Conservation (phyloP, 2,329 filamentous ascomycete genomes). For the Fusarium graminum region DNA sequence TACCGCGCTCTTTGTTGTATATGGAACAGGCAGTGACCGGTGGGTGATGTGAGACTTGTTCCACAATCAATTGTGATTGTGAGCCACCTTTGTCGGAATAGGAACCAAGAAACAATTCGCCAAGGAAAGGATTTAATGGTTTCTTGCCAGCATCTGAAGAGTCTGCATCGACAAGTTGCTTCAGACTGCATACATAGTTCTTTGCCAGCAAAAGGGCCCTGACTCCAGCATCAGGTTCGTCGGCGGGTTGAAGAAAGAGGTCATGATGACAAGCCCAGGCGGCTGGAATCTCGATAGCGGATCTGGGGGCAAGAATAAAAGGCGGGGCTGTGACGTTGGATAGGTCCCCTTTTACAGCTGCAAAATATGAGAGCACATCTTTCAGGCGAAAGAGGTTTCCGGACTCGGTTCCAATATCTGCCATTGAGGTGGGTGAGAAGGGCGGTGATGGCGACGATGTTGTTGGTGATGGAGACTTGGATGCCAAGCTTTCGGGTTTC, state of each 20-base stretch:
- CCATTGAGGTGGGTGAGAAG: slow-evolving; percentile 10
- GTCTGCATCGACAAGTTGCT: slow-evolving; percentile 23
- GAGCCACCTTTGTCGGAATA: slow-evolving; percentile 51
- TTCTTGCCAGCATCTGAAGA: slow-evolving; percentile 54
- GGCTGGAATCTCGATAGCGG: slow-evolving; percentile 64
- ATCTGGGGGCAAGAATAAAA: slow-evolving; percentile 62
- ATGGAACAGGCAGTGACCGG: slow-evolving; percentile 60
- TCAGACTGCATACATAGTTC: slow-evolving; percentile 25
- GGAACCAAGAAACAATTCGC: slow-evolving; percentile 62
- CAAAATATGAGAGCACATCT: slow-evolving; percentile 25
- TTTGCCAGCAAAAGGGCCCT: slow-evolving; percentile 17
- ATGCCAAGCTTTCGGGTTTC: slow-evolving; percentile 13
- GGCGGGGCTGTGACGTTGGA: slow-evolving; percentile 66
- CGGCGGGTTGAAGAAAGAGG: slow-evolving; percentile 28
- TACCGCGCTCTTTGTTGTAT: slow-evolving; percentile 24
- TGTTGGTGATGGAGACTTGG: background rate
- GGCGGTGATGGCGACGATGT: slow-evolving; percentile 2
- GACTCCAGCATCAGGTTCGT: slow-evolving; percentile 24
- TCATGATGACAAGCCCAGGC: slow-evolving; percentile 57
- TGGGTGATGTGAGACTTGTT: slow-evolving; percentile 67
- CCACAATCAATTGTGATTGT: slow-evolving; percentile 52
- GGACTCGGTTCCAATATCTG: slow-evolving; percentile 22
- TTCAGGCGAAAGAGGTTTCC: slow-evolving; percentile 23
- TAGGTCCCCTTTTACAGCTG: slow-evolving; percentile 61
- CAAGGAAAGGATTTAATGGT: slow-evolving; percentile 66